A percentile compares a stretch with the other conserved stretches of the same genome.
Conservation (phyloP, 176 grass and related monocot genomes). For the Cocos nucifera region DNA sequence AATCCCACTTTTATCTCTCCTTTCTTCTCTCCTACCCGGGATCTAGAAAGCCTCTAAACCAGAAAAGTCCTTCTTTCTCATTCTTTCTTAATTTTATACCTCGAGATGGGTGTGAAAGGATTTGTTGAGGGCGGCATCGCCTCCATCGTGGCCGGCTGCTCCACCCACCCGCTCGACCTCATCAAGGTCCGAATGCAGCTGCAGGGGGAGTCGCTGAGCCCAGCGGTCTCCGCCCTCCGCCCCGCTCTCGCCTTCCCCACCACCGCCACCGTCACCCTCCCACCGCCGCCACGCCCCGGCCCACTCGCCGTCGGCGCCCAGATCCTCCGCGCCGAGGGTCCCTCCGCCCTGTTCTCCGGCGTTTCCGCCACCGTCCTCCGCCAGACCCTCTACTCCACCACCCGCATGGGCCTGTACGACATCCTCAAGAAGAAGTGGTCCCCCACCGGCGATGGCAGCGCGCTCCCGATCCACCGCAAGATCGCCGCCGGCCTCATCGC, state of each 20-base stretch:
- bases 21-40: no score
- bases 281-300: not conserved
- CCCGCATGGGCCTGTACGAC: conserved; percentile 23
- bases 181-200: conserved; percentile 20
- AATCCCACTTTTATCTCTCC: no score
- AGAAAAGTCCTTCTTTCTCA: no score
- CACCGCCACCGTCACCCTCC: not conserved
- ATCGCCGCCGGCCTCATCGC: conserved; percentile 9
- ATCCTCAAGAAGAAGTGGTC: conserved; percentile 20
- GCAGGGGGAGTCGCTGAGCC: conserved; percentile 10
- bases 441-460: conserved; percentile 5
- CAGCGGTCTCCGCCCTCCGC: conserved; percentile 2
- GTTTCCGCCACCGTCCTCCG: conserved; percentile 16
- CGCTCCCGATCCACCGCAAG: conserved; percentile 16
- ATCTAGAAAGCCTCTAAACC: no score
- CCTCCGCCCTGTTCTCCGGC: conserved; percentile 5
- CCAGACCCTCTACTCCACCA: conserved; percentile 22
- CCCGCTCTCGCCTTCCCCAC: conserved; percentile 10
- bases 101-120: conserved; percentile 10
- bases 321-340: conserved; percentile 10
- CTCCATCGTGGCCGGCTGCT: conserved; percentile 14
- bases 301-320: conserved; percentile 3
- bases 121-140: conserved; percentile 18
- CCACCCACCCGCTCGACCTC: conserved; percentile 15
- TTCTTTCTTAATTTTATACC: no score